Conservation (phyloP, 2,329 filamentous ascomycete species). For the Knoxdaviesia capensis region DNA sequence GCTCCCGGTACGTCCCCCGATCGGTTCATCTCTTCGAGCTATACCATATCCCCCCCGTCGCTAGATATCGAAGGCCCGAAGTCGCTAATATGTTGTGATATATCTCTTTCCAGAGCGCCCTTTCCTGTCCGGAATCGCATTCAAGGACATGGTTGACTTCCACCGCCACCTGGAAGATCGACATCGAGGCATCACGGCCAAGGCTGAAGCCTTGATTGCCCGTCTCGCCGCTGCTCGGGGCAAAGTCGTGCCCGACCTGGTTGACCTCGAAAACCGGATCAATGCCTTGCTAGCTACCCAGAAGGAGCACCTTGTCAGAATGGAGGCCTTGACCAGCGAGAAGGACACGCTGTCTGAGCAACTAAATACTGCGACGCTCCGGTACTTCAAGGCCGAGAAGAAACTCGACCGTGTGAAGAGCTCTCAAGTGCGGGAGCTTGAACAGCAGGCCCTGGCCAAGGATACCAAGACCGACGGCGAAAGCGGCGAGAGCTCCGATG, state of each 20-base stretch:
- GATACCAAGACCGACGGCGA: conserved; percentile 27
- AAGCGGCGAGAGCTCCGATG: conserved; percentile 16
- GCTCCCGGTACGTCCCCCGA: conserved; percentile 17
- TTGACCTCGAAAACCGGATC: conserved; percentile 55
- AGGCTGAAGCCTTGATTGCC: conserved; percentile 48
- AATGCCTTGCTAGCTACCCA: conserved; percentile 58
- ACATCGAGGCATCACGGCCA: conserved; percentile 54
- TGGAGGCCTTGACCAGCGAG: conserved; percentile 56
- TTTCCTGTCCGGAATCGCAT: conserved; percentile 37
- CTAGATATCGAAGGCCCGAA: no score
- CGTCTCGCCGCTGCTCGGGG: conserved; percentile 30
- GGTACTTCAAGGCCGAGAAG: conserved; percentile 91
- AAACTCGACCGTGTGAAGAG: conserved; percentile 82
- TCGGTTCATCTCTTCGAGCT: not conserved
- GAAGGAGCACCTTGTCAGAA: conserved; percentile 58
- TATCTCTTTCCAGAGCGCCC: conserved; percentile 21
- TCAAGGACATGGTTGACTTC: conserved; percentile 51
- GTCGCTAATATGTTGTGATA: not conserved
- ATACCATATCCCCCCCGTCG: not conserved
- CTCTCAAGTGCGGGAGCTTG: conserved; percentile 73
- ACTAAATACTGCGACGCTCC: conserved; percentile 68
- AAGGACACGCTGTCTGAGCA: conserved; percentile 74
- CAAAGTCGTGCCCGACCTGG: conserved; percentile 43
- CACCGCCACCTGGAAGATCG: conserved; percentile 62
- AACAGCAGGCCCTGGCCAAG: conserved; percentile 67